Base-by-base conservation (phyloP, 2,329 filamentous ascomycete species). In the Trichothecium sympodiale region DNA sequence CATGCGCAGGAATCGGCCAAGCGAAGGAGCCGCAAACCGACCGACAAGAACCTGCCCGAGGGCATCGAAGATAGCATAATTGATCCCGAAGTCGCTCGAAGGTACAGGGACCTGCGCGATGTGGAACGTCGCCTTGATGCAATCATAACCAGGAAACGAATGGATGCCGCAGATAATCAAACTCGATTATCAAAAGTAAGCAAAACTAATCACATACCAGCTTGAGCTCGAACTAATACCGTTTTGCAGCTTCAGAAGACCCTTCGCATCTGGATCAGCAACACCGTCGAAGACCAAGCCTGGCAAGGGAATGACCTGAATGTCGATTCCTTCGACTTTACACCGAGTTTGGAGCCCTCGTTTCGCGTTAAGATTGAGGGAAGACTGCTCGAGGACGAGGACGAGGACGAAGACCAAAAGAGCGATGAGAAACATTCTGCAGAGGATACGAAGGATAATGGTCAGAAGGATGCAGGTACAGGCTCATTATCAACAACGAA, bases 321-420 rank as follows among this genome's bases (percentile, higher is more conserved):
- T 41, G 71, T 80, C 9, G 80, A 89, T 53, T 75, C 74, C 26
- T 91, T 91, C 45, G 87, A 93, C 52, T 88, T 94, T 51, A 79
- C 77, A 36, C 77, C 79, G 35, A 85, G 77, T 43, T 70, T 74
- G 46, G 81, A 87, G 47, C 82, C 85, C 3, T 83, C 80, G 9
- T 98, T 88, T 56, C 77, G 80, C 38, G 85, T 98, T 46, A 94
- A 88, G 62, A 89, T 98, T 42, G 85, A 95, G 59, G 91, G 86
- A 29, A 76, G 81, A 20, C 62, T 96, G 36, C 67, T 96, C 17
- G 83, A 87, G 43, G 78, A 84, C 36, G 67, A 75, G 13, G 68
- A 72, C 30, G 67, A 76, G 7, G 64, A 83, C 42, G 76, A 81
- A 34, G 65, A 73, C 10, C 67, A 72, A 8, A 62, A 58, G 36